Evolutionary conservation across 306 rosid genomes (phyloP).

Genomic region (Lupinus albus): DNA sequence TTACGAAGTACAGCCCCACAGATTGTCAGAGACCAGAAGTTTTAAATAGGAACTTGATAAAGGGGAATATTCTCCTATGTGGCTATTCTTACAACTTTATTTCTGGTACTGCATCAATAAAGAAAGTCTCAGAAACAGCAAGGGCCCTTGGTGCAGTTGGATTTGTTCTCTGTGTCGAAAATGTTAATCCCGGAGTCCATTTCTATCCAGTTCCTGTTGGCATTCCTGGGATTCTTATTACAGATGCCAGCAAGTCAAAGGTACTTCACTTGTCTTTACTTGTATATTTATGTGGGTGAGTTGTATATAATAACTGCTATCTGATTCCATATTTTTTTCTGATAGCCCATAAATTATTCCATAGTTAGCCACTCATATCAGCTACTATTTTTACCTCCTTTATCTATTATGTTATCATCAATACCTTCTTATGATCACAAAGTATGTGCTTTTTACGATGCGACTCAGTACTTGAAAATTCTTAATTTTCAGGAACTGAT

Average conservation of each 20-base stretch:
- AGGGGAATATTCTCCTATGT: conserved; percentile 95
- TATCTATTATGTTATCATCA: background rate
- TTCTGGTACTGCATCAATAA: conserved; percentile 80
- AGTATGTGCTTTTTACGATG: conserved; percentile 22
- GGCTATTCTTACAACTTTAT: conserved; percentile 97
- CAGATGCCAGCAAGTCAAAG: conserved; percentile 79
- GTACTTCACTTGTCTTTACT: conserved; percentile 51
- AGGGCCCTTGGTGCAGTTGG: conserved; percentile 94
- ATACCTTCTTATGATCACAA: conserved; percentile 29
- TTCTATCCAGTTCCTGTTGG: conserved; percentile 94
- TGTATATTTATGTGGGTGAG: conserved; percentile 14
- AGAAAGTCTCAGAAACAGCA: conserved; percentile 89
- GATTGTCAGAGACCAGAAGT: conserved; percentile 96
- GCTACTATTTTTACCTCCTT: conserved; percentile 15
- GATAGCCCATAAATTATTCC: background rate
- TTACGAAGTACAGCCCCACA: conserved; percentile 70
- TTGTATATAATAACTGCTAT: conserved; percentile 17
- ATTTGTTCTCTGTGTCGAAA: conserved; percentile 96
- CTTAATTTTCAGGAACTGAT: conserved; percentile 68
- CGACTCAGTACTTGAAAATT: conserved; percentile 39
- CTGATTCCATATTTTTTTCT: conserved; percentile 1
- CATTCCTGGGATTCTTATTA: conserved; percentile 85
- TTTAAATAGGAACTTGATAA: conserved; percentile 77
- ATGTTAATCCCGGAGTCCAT: conserved; percentile 81
- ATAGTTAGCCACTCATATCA: conserved; percentile 7